Conservation (phyloP, 495 filamentous ascomycete species). For the Tuber magnatum region DNA sequence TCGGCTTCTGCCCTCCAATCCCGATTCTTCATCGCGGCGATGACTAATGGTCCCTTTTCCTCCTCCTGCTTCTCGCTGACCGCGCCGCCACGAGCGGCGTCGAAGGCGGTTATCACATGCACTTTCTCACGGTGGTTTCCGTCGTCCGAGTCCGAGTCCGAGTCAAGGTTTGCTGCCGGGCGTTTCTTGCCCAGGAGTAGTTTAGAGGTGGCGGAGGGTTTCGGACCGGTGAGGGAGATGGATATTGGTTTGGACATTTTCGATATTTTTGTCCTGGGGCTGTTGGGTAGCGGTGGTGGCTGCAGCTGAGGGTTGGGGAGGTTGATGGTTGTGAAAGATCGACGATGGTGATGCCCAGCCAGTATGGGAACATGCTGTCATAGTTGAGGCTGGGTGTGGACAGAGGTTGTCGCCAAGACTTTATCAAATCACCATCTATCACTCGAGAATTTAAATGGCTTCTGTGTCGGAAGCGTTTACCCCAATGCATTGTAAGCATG, state of each 20-base stretch:
- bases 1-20: conserved; percentile 62
- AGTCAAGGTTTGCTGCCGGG: conserved; percentile 45
- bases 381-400: background rate
- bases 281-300: background rate
- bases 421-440: background rate
- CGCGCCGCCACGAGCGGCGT: conserved; percentile 52
- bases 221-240: conserved; percentile 42
- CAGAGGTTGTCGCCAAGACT: background rate
- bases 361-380: too few relatives aligned
- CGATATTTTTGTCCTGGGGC: background rate
- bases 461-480: too few relatives aligned
- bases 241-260: conserved; percentile 29
- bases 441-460: background rate
- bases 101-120: conserved; percentile 56
- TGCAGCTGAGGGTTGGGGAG: background rate
- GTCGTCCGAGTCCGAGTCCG: conserved; percentile 47
- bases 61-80: conserved; percentile 45
- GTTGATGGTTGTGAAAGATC: too few relatives aligned
- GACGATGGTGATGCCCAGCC: background rate
- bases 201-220: conserved; percentile 26
- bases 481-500: too few relatives aligned
- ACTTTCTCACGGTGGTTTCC: conserved; percentile 25
- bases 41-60: conserved; percentile 50
- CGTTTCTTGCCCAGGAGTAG: conserved; percentile 35
- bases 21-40: conserved; percentile 58